A percentile compares a stretch with the other conserved stretches of the same genome.
phyloP scores from a whole-genome alignment of 2,329 filamentous ascomycete genomes.

The Fusarium albidum region DNA sequence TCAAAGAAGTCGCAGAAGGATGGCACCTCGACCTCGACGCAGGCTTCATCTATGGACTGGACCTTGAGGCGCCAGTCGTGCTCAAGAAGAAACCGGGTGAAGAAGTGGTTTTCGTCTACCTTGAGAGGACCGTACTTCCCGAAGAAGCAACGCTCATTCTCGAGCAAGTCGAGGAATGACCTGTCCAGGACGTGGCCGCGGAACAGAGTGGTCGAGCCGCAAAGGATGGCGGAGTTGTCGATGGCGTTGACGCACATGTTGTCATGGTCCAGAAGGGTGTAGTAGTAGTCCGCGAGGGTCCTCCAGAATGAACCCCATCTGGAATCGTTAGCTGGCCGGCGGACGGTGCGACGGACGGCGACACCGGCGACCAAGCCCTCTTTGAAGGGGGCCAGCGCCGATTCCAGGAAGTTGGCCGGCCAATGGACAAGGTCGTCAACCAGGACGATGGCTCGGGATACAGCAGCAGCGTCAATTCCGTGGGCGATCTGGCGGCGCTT shows the following conservation, averaged over 20 bases:
- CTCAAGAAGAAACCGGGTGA: conserved; percentile 16
- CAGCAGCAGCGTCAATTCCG: conserved; percentile 4
- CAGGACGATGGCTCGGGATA: conserved; percentile 14
- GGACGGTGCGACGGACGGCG: conserved; percentile 14
- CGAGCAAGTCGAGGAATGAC: conserved; percentile 11
- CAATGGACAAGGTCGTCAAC: conserved; percentile 27
- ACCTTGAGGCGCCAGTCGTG: conserved; percentile 10
- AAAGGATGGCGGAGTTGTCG: conserved; percentile 13
- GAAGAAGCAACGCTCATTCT: conserved; percentile 20
- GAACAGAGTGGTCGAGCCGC: conserved; percentile 13
- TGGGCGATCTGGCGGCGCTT: conserved; percentile 29
- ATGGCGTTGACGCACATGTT: conserved; percentile 9
- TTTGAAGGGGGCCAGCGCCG: conserved; percentile 18
- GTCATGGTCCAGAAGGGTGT: conserved; percentile 9
- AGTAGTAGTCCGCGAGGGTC: conserved; percentile 14
- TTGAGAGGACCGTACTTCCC: conserved; percentile 10
- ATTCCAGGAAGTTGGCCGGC: conserved; percentile 14
- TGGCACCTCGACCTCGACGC: background rate
- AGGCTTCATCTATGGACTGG: conserved; percentile 9
- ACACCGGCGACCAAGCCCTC: conserved; percentile 12
- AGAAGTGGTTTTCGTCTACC: conserved; percentile 25
- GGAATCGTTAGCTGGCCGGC: background rate
- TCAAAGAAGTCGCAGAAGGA: conserved; percentile 4
- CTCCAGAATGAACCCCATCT: conserved; percentile 3
- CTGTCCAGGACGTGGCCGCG: conserved; percentile 6